A percentile compares a stretch with the other conserved stretches of the same genome.
Conservation (phyloP, 1,139 yeast genomes). For the Yamadazyma jaroonii region DNA sequence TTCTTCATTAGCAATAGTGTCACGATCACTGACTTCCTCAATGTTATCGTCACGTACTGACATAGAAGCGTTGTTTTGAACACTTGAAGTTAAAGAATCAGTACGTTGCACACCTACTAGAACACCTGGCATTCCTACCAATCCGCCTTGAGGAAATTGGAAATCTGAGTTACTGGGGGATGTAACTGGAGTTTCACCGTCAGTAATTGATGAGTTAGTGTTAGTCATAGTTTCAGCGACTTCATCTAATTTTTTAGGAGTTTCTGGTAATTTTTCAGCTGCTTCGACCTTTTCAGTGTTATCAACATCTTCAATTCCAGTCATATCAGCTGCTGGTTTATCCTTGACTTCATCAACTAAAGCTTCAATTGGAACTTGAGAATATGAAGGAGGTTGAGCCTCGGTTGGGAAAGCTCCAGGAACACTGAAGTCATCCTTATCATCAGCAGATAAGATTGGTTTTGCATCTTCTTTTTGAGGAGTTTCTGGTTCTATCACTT, state of each 20-base stretch:
- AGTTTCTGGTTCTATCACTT: no score
- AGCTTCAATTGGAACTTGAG: constrained; percentile 12
- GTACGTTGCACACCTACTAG: constrained; percentile 53
- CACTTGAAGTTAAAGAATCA: constrained; percentile 84
- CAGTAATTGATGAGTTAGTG: constrained; percentile 37
- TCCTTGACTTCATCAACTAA: constrained; percentile 25
- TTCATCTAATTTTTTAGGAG: constrained; percentile 10
- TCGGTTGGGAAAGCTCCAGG: constrained; percentile 1
- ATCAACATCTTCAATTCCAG: constrained; percentile 26
- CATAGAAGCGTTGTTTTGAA: constrained; percentile 86
- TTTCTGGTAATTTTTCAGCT: constrained; percentile 10
- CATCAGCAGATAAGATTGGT: not conserved
- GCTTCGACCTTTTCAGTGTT: constrained; percentile 11
- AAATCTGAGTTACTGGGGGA: constrained; percentile 55
- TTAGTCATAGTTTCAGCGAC: constrained; percentile 31
- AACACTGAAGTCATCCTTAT: not conserved
- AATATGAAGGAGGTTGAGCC: not conserved
- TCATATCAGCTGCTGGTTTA: constrained; percentile 25
- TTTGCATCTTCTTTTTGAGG: not conserved
- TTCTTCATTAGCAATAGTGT: constrained; percentile 44
- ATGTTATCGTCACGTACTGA: constrained; percentile 77
- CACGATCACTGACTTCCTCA: constrained; percentile 60
- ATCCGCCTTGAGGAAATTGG: constrained; percentile 53
- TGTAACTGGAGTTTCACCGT: constrained; percentile 53
- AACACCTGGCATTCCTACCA: constrained; percentile 49